phyloP scores from a whole-genome alignment of 148 eudicot genomes.

The Heliosperma pusillum region DNA sequence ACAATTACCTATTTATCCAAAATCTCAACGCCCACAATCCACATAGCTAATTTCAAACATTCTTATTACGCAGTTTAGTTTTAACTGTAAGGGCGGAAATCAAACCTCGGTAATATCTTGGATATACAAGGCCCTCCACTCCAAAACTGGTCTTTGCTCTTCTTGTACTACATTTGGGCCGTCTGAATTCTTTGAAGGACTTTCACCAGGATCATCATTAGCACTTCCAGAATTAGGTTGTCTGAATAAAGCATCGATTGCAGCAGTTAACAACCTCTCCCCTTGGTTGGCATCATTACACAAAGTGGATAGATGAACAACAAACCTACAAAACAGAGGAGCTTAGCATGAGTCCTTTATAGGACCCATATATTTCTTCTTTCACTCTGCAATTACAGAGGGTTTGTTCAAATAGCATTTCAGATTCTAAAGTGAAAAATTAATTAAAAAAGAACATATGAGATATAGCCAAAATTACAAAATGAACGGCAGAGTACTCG shows the following conservation, averaged over 20 bases:
- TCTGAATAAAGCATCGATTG: conserved; percentile 49
- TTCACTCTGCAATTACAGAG: not conserved
- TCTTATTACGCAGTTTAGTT: not conserved
- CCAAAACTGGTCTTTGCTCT: conserved; percentile 48
- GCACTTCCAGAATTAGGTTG: conserved; percentile 31
- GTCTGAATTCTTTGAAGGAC: conserved; percentile 29
- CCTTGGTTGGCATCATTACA: conserved; percentile 71
- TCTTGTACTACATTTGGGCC: conserved; percentile 28
- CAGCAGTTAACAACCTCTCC: conserved; percentile 55
- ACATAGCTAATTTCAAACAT: not conserved
- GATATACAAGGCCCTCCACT: conserved; percentile 68
- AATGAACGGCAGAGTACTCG: not conserved
- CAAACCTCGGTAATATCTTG: conserved; percentile 65
- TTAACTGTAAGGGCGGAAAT: not conserved
- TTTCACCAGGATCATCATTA: conserved; percentile 29
- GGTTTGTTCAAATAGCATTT: not conserved
- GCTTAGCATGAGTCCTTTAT: conserved; percentile 8
- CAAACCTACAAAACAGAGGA: conserved; percentile 57
- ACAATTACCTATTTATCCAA: no score
- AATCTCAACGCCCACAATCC: no score
- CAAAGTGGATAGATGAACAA: conserved; percentile 60
- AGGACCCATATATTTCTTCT: not conserved
- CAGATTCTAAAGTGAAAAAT: not conserved
- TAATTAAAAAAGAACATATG: not conserved
- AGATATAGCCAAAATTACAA: not conserved